Evolutionary conservation across 2,329 filamentous ascomycete genomes (phyloP).

Genomic region (Diaporthe australafricana): DNA sequence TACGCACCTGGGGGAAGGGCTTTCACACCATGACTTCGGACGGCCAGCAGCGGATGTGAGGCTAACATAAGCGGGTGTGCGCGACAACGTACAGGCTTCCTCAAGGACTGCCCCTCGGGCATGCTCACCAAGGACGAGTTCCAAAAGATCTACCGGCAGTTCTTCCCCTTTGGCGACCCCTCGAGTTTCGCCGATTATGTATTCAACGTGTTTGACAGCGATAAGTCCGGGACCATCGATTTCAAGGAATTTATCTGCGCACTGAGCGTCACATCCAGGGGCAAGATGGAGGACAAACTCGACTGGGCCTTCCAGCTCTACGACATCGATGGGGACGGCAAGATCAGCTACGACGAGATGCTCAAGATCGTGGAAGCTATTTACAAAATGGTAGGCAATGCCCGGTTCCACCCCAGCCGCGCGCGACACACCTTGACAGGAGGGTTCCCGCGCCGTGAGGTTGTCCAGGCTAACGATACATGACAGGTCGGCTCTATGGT

Average conservation of each 20-base stretch:
- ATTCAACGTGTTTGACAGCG: constrained; percentile 98
- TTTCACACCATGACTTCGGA: background rate
- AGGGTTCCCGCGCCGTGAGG: no score
- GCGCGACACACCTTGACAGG: no score
- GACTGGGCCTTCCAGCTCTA: constrained; percentile 99
- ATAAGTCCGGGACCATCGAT: constrained; percentile 97
- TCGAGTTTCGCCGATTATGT: constrained; percentile 98
- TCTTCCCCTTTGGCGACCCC: constrained; percentile 98
- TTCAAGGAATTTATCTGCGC: constrained; percentile 99
- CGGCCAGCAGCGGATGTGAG: background rate
- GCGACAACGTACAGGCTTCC: constrained; percentile 75
- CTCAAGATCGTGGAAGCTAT: constrained; percentile 98
- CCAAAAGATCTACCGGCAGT: constrained; percentile 99
- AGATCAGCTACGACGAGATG: constrained; percentile 99
- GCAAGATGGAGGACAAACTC: constrained; percentile 99
- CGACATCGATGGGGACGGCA: constrained; percentile 98
- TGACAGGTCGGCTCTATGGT: constrained; percentile 96
- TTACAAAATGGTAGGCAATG: constrained; percentile 90
- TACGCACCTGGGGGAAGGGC: background rate
- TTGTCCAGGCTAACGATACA: background rate
- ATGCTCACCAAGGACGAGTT: constrained; percentile 99
- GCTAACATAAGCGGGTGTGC: constrained; percentile 28
- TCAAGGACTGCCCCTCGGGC: constrained; percentile 97
- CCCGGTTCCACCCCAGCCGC: background rate
- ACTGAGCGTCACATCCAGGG: constrained; percentile 93